phyloP scores from a whole-genome alignment of 345 rosid species.

The Aquilaria yunnanensis region DNA sequence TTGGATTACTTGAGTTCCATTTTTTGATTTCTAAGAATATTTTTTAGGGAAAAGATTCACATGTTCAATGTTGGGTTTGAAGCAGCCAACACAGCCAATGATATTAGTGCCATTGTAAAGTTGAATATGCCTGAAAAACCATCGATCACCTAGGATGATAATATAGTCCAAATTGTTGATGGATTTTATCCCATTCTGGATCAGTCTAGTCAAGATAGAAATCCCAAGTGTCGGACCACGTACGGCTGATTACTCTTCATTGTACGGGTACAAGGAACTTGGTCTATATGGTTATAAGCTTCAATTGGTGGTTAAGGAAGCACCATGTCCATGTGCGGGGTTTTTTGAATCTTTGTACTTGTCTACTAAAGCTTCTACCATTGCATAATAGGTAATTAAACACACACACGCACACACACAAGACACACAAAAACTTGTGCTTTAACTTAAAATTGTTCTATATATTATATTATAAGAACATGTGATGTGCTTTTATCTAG shows the following conservation, averaged over 20 bases:
- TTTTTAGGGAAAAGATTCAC: not conserved
- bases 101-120: conserved; percentile 28
- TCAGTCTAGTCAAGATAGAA: conserved; percentile 38
- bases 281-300: conserved; percentile 51
- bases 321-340: conserved; percentile 50
- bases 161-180: conserved; percentile 36
- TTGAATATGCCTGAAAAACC: conserved; percentile 62
- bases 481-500: too few species aligned
- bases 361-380: conserved; percentile 52
- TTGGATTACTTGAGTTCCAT: too few species aligned
- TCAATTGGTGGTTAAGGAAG: conserved; percentile 47
- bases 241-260: conserved; percentile 38
- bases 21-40: too few species aligned
- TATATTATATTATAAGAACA: too few species aligned
- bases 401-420: too few species aligned
- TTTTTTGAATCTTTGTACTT: conserved; percentile 42
- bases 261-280: conserved; percentile 45
- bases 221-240: conserved; percentile 33
- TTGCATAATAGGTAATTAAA: not conserved
- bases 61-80: conserved; percentile 34
- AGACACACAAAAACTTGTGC: too few species aligned
- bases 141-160: conserved; percentile 49
- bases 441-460: too few species aligned
- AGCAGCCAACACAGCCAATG: conserved; percentile 54
- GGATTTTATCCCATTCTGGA: conserved; percentile 30